Evolutionary conservation across 352 stramenopile genomes (phyloP).

Genomic region (Phytophthora rubi): DNA sequence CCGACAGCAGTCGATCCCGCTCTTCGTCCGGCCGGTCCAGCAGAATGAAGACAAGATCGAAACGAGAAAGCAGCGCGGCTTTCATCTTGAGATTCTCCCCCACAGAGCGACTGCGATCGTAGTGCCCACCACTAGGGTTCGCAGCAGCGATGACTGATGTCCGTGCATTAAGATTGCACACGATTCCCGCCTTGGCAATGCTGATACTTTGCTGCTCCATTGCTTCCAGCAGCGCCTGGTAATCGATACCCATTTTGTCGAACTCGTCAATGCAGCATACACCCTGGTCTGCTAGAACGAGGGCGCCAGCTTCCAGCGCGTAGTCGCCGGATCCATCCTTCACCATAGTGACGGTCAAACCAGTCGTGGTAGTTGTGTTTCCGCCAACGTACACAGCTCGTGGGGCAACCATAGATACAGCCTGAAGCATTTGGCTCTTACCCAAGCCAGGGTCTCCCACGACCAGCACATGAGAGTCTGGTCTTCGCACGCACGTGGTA

Average conservation of each 20-base stretch:
- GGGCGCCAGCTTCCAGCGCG: conserved; percentile 91
- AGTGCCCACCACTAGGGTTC: conserved; percentile 97
- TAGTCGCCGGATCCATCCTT: conserved; percentile 94
- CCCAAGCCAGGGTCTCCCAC: conserved; percentile 96
- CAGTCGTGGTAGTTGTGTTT: conserved; percentile 96
- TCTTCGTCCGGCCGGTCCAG: conserved; percentile 94
- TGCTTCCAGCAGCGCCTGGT: conserved; percentile 94
- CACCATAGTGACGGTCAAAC: conserved; percentile 96
- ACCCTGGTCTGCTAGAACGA: conserved; percentile 95
- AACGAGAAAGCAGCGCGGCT: conserved; percentile 94
- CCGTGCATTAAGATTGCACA: conserved; percentile 94
- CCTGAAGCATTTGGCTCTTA: conserved; percentile 96
- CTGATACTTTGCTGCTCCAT: conserved; percentile 99
- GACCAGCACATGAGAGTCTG: conserved; percentile 96
- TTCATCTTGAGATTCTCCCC: conserved; percentile 98
- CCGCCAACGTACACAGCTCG: conserved; percentile 97
- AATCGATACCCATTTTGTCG: conserved; percentile 96
- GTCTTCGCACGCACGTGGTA: conserved; percentile 74
- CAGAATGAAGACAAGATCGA: conserved; percentile 98
- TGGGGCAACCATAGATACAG: conserved; percentile 90
- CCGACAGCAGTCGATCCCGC: conserved; percentile 93
- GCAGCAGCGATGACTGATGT: conserved; percentile 97
- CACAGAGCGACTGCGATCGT: conserved; percentile 95
- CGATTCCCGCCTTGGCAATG: conserved; percentile 91
- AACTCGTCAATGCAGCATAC: conserved; percentile 99